Base-by-base conservation (phyloP, 2,329 filamentous ascomycete species). In the Dactylonectria estremocensis region DNA sequence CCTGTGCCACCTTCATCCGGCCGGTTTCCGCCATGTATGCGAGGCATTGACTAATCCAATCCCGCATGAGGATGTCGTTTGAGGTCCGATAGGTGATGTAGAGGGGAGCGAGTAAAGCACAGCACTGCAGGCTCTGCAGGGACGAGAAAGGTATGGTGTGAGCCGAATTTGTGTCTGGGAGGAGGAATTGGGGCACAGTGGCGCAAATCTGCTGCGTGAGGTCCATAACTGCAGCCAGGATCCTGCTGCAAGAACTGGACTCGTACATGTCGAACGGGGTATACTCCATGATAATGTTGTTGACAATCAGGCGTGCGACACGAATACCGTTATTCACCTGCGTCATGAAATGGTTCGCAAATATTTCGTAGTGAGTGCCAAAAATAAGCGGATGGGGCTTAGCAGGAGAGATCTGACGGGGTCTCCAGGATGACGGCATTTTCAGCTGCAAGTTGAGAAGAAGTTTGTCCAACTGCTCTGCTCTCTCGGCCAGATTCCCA, bases 181-280 rank as follows among this genome's bases (percentile, higher is more conserved):
- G 10, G 31, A 63, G 14, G n/a, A 63, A 56, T 43, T 63, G 60
- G 28, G 60, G 60, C 11, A 56, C 60, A 2, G 60, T 31, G 14
- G 60, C 60, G 33, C 60, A 63, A n/a, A 56, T 49, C 8, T 55
- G 50, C 2, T 56, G 28, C 8, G 52, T 40, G 9, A 63, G 14
- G 8, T 49, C 43, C 16, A 18, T 9, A 14, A 63, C 49, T 9
- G 28, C 18, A 13, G 16, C 16, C 31, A 48, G 8, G n/a, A 61
- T 48, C n/a, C 16, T n/a, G 16, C 5, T 43, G 9, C 3, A 4
- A 13, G 46, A 11, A 49, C 20, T 7, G 11, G 46, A 22, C 20
- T 48, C 14, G 11, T 16, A 43, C 37, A 3, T n/a, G 37, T n/a
- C 14, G 37, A 43, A 16, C 5, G 45, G 22, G 11, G 46, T 24